phyloP scores from a whole-genome alignment of 495 filamentous ascomycete species.

The Penicillium manginii region DNA sequence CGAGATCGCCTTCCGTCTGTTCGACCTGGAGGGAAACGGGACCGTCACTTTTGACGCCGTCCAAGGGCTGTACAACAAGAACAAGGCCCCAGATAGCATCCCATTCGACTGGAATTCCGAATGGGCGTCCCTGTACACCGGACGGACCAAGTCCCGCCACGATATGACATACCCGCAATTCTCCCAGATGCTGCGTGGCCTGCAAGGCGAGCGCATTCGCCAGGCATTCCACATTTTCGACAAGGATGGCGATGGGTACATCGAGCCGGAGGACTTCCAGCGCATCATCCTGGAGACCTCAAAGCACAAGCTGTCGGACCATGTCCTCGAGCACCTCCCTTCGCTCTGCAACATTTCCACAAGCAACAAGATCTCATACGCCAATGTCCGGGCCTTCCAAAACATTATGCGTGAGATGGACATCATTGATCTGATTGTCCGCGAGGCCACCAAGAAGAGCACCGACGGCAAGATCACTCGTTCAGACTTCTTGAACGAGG shows the following conservation, averaged over 20 bases:
- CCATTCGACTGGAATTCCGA: conserved; percentile 97
- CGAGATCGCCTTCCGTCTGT: conserved; percentile 96
- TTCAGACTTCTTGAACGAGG: conserved; percentile 93
- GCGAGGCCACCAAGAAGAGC: conserved; percentile 82
- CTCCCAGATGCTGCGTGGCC: conserved; percentile 93
- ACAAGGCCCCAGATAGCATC: conserved; percentile 78
- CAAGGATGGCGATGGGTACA: conserved; percentile 94
- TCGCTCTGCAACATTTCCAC: conserved; percentile 94
- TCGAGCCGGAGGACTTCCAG: conserved; percentile 94
- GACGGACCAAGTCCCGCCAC: conserved; percentile 80
- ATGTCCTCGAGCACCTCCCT: conserved; percentile 90
- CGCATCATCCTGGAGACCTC: conserved; percentile 92
- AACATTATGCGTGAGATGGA: conserved; percentile 98
- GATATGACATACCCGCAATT: conserved; percentile 95
- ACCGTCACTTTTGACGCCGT: conserved; percentile 87
- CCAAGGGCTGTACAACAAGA: conserved; percentile 74
- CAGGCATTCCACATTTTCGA: conserved; percentile 94
- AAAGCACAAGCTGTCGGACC: conserved; percentile 96
- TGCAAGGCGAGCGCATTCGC: conserved; percentile 93
- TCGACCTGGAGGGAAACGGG: conserved; percentile 82
- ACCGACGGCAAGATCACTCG: conserved; percentile 89
- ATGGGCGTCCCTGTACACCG: conserved; percentile 95
- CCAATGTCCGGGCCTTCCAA: conserved; percentile 95
- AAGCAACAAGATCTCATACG: conserved; percentile 93
- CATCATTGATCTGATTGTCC: conserved; percentile 87